Evolutionary conservation across 2,329 filamentous ascomycete species (phyloP), one percentile per base, ranked within the genome.

Genomic region (Paecilomyces sp.): DNA sequence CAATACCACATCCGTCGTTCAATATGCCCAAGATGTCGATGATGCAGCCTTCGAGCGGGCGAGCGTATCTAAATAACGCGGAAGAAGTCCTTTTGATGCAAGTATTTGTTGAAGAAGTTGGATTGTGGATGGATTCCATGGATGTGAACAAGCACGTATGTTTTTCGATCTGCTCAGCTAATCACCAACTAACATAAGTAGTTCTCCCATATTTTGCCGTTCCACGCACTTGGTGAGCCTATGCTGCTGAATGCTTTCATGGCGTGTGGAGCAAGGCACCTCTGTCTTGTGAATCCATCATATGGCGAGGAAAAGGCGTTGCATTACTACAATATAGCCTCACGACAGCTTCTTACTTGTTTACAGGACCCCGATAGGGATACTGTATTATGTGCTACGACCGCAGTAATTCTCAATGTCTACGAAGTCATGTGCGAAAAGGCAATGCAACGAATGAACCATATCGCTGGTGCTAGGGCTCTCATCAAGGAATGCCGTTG

Each of bases 61-160:
- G 85, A 41, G 84, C 89, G 57, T 90, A 85, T 65, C 80, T 96
- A 54, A 87, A 85, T 64, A 85, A 85, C 3, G 83, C 87, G 9
- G 90, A 96, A 60, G 91, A 96, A 71, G 83, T 94, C 0, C 78
- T 88, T n/a, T 92, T 92, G 70, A 91, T 97, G 88, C 91, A 96
- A 72, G 87, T 92, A 0, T 97, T 96, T 71, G 88, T 95, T 6
- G 89, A 95, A 68, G 89, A 96, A 65, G 90, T 97, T 1, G 92
- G 89, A 0, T 75, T 91, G 2, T 97, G 93, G 91, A 96, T 97
- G 90, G 93, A 97, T 74, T 90, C 87, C 51, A 86, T 97, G 79
- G 91, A 96, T 76, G 83, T 86, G 34, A 83, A 88, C 64, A 93
- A 93, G 76, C 90, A 95, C 71, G 81, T 84, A 74, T 62, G 80